Percentiles rank a stretch among this genome's conserved stretches.
Evolutionary conservation across 2,329 filamentous ascomycete genomes (phyloP).

Genomic region (Trichoderma koningii): DNA sequence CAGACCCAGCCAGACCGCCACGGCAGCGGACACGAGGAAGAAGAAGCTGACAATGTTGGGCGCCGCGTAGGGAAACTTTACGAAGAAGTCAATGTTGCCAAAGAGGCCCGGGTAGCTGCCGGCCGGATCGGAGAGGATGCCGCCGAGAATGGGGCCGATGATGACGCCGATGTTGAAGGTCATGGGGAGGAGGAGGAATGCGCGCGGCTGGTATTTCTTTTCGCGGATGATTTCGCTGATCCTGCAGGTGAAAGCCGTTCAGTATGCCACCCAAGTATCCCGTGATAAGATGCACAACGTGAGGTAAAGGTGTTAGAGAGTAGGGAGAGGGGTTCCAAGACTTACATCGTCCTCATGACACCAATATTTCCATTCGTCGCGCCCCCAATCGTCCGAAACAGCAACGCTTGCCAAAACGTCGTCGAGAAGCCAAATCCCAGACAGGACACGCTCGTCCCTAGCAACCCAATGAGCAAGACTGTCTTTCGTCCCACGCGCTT

Average conservation of each 20-base stretch:
- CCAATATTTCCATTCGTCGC: constrained; percentile 73
- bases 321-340: neutral
- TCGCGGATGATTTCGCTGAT: constrained; percentile 70
- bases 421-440: constrained; percentile 66
- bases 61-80: constrained; percentile 54
- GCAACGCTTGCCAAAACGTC: constrained; percentile 69
- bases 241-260: constrained; percentile 30
- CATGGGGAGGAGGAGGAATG: constrained; percentile 76
- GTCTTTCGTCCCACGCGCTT: constrained; percentile 70
- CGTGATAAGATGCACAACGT: neutral
- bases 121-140: constrained; percentile 66
- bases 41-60: constrained; percentile 57
- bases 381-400: constrained; percentile 69
- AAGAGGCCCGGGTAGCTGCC: constrained; percentile 58
- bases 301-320: neutral
- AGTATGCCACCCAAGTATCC: neutral
- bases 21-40: constrained; percentile 48
- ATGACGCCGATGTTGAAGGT: constrained; percentile 73
- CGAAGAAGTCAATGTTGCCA: constrained; percentile 49
- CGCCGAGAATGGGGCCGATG: constrained; percentile 69
- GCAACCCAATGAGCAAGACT: constrained; percentile 74
- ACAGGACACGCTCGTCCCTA: constrained; percentile 57
- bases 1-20: constrained; percentile 52
- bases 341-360: constrained; percentile 71
- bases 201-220: constrained; percentile 65